These are phyloP conservation scores for Aspergillus funiculosus DNA, from an alignment of 495 filamentous ascomycete genomes.

Conservation along the genomic window DNA sequence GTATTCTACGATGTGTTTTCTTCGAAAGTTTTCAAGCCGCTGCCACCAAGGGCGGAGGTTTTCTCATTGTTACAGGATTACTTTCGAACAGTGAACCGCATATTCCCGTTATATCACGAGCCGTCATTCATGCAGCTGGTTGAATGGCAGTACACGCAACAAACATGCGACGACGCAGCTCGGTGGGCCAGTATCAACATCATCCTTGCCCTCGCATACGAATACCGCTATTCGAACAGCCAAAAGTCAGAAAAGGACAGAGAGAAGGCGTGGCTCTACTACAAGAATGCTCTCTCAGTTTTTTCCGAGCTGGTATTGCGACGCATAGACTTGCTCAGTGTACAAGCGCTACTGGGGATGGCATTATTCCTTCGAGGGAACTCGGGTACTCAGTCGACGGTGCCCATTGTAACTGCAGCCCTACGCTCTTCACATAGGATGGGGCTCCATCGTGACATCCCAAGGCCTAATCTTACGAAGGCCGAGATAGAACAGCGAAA, in stretches of 20 bases:
- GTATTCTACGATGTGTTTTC: conserved; percentile 86
- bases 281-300: conserved; percentile 92
- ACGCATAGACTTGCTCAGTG: conserved; percentile 87
- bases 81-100: conserved; percentile 93
- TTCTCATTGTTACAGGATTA: conserved; percentile 79
- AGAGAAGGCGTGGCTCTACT: conserved; percentile 81
- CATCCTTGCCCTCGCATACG: conserved; percentile 80
- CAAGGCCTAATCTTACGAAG: conserved; percentile 73
- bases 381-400: conserved; percentile 83
- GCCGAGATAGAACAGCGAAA: conserved; percentile 88
- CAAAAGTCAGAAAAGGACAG: conserved; percentile 80
- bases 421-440: conserved; percentile 87
- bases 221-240: conserved; percentile 84
- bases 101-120: conserved; percentile 94
- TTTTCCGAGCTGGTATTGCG: conserved; percentile 85
- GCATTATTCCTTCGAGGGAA: conserved; percentile 91
- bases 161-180: conserved; percentile 87
- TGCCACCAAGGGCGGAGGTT: conserved; percentile 75
- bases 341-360: conserved; percentile 93
- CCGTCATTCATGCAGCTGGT: conserved; percentile 93
- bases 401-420: conserved; percentile 85
- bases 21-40: conserved; percentile 66
- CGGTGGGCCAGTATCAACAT: conserved; percentile 98
- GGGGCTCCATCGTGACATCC: conserved; percentile 86
- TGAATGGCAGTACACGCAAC: conserved; percentile 83